These are phyloP conservation scores for Ascochyta fabae DNA, from an alignment of 2,329 filamentous ascomycete genomes.

Conservation along the genomic window DNA sequence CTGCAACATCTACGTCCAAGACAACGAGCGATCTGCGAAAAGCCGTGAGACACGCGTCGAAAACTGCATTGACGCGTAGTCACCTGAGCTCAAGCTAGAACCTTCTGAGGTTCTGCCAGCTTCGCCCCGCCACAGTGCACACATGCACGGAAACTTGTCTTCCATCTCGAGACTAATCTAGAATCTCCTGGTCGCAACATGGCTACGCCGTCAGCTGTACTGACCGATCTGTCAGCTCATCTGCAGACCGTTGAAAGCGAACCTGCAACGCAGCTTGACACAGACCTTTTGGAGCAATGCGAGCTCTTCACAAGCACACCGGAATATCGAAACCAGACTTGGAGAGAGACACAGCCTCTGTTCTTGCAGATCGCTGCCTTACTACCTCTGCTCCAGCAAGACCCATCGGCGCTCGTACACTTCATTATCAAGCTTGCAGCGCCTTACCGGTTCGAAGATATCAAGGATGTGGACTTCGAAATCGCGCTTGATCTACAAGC, in stretches of 20 bases:
- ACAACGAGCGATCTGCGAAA: neutral
- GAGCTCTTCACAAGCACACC: constrained; percentile 51
- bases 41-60: neutral
- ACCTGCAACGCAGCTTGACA: constrained; percentile 55
- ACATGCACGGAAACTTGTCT: neutral
- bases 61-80: constrained; percentile 28
- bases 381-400: constrained; percentile 62
- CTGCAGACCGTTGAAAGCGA: constrained; percentile 54
- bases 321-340: constrained; percentile 36
- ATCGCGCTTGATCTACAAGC: constrained; percentile 60
- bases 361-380: constrained; percentile 58
- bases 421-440: constrained; percentile 59
- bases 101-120: constrained; percentile 23
- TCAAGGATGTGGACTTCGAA: constrained; percentile 60
- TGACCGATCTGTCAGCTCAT: constrained; percentile 50
- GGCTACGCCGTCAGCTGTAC: constrained; percentile 25
- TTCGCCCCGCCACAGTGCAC: constrained; percentile 17
- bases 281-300: constrained; percentile 58
- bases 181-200: constrained; percentile 12
- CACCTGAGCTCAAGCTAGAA: constrained; percentile 41
- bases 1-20: neutral
- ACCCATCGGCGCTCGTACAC: constrained; percentile 62
- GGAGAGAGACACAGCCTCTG: constrained; percentile 43
- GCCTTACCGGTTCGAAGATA: constrained; percentile 50
- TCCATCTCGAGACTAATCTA: neutral